These are phyloP conservation scores for Pyricularia sp. DNA, from an alignment of 2,329 filamentous ascomycete genomes.

Conservation along the genomic window DNA sequence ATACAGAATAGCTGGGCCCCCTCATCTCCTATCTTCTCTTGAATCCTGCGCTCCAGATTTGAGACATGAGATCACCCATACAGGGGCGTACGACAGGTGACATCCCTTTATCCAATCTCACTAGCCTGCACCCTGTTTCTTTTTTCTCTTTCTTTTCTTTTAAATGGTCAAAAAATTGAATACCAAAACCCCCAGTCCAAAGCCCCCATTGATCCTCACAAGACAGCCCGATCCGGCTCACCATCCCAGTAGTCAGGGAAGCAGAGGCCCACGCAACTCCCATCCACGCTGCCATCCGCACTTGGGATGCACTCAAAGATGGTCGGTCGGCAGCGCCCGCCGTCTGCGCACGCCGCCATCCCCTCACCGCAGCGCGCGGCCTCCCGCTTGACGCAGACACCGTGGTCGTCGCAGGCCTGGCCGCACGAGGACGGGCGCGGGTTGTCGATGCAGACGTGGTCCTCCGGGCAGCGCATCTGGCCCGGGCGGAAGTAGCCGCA, in stretches of 20 bases:
- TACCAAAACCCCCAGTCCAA: background rate
- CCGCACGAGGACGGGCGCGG: background rate
- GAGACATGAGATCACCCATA: background rate
- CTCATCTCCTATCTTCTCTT: background rate
- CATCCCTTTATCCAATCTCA: background rate
- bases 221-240: background rate
- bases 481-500: background rate
- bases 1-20: background rate
- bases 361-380: background rate
- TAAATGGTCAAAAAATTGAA: background rate
- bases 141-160: background rate
- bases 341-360: background rate
- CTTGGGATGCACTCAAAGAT: background rate
- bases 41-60: background rate
- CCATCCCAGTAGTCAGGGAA: constrained; percentile 1
- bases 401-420: background rate
- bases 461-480: background rate
- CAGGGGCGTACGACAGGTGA: background rate
- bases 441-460: constrained; percentile 4
- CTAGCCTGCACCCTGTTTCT: background rate
- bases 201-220: background rate
- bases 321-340: background rate
- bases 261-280: background rate
- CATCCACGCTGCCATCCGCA: background rate
- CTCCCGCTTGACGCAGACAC: background rate